phyloP scores from a whole-genome alignment of 164 flowering plant genomes.

The Akebia trifoliata region DNA sequence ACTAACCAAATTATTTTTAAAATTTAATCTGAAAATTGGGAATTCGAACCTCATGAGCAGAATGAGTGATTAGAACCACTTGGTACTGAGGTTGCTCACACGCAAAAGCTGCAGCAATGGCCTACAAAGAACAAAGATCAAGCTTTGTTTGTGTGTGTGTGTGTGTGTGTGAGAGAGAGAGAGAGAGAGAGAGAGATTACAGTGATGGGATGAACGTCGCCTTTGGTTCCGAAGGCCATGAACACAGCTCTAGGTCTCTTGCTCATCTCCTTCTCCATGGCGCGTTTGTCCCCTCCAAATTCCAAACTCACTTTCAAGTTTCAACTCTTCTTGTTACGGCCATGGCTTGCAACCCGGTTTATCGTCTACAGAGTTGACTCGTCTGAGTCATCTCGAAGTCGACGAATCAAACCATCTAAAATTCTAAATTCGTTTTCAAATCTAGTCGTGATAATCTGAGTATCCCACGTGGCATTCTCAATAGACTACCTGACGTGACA shows the following conservation, averaged over 20 bases:
- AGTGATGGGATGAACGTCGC: constrained; percentile 81
- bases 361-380: too few relatives aligned
- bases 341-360: too few relatives aligned
- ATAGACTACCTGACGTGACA: too few relatives aligned
- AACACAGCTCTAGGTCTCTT: constrained; percentile 47
- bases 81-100: constrained; percentile 53
- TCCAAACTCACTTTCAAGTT: too few relatives aligned
- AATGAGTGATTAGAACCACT: constrained; percentile 68
- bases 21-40: not conserved
- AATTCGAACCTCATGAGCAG: constrained; percentile 68
- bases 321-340: too few relatives aligned
- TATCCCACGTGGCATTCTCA: too few relatives aligned
- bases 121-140: constrained; percentile 34
- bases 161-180: constrained; percentile 6
- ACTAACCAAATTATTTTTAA: too few relatives aligned
- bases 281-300: too few relatives aligned
- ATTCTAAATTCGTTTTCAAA: too few relatives aligned
- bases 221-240: constrained; percentile 96
- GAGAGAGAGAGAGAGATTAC: constrained; percentile 30
- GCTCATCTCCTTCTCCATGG: not conserved
- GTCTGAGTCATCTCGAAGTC: too few relatives aligned
- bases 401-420: too few relatives aligned
- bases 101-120: constrained; percentile 80
- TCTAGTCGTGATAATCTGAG: too few relatives aligned
- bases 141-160: not conserved